A percentile compares a stretch with the other conserved stretches of the same genome.
Evolutionary conservation across 495 filamentous ascomycete genomes (phyloP).

Genomic region (Penicillium atrosanguineum): DNA sequence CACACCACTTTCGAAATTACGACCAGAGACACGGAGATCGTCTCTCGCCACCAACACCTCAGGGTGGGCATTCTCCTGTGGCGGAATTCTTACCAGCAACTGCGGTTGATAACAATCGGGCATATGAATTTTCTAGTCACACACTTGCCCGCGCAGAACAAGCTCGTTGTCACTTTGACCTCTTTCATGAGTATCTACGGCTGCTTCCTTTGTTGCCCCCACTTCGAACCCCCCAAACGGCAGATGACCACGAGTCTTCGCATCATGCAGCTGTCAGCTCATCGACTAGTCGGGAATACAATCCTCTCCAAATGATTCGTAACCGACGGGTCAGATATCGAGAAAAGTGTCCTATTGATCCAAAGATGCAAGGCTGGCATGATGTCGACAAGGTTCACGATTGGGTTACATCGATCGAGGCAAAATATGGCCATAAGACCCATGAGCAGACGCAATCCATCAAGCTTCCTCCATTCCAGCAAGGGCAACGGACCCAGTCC

Average conservation of each 20-base stretch:
- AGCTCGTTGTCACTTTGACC: conserved; percentile 73
- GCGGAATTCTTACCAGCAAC: conserved; percentile 31
- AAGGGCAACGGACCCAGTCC: conserved; percentile 17
- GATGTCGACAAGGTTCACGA: conserved; percentile 64
- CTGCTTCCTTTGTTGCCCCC: conserved; percentile 73
- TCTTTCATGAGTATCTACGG: conserved; percentile 76
- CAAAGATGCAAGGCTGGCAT: conserved; percentile 71
- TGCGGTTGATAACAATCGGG: conserved; percentile 26
- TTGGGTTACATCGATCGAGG: conserved; percentile 72
- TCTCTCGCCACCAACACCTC: conserved; percentile 3
- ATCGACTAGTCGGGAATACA: conserved; percentile 63
- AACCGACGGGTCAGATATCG: conserved; percentile 78
- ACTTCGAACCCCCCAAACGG: conserved; percentile 34
- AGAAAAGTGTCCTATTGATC: conserved; percentile 66
- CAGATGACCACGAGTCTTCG: conserved; percentile 4
- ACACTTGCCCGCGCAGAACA: conserved; percentile 77
- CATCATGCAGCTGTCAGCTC: background rate
- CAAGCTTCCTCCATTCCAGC: conserved; percentile 54
- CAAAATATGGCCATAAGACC: conserved; percentile 37
- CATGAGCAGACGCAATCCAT: conserved; percentile 49
- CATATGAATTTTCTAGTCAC: conserved; percentile 69
- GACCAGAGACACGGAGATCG: conserved; percentile 16
- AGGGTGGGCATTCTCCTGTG: conserved; percentile 23
- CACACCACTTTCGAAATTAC: conserved; percentile 18
- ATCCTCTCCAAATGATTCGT: conserved; percentile 83